Evolutionary conservation across 305 asterid genomes (phyloP), one percentile per base, ranked within the genome.

Genomic region (Fraxinus floribunda): DNA sequence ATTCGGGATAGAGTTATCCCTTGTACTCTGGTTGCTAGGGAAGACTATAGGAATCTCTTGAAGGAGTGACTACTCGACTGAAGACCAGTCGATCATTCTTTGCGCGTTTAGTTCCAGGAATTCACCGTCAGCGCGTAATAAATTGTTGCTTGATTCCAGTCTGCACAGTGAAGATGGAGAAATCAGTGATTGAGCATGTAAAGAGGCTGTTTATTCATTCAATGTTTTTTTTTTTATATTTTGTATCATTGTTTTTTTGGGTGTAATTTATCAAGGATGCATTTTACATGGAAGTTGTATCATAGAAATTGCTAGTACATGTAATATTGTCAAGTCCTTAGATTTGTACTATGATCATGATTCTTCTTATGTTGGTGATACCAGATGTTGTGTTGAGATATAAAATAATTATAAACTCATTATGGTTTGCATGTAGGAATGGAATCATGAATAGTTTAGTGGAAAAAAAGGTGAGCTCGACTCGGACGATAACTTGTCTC

Each of bases 1-100:
- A 49, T 90, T 95, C 34, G 97, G 94, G 38, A 79, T 95, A 57
- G 94, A 95, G 87, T 78, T 95, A 34, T 88, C 94, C 20, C 91
- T 95, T n/a, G 90, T 91, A 0, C 94, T 94, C 4, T 95, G 99
- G 98, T 85, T 93, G 76, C 97, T 94, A 13, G 95, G 95, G 29
- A 92, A 94, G 91, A 95, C 98, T 0, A 78, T 95, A 0, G 95
- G 97, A 24, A 89, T 91, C 81, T 94, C 95, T 70, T 93, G 84
- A 88, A 62, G 1, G 70, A 39, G 80, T 55, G n/a, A 18, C 6
- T 24, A 66, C 72, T 0, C 3, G 71, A 34, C 8, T 13, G 6
- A 2, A 29, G 26, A 60, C 32, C n/a, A 35, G 13, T 80, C 60
- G 4, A 34, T 66, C 68, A 1, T n/a, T n/a, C 0, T 11, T 8